Conservation (phyloP, 2,329 filamentous ascomycete species). For the Ceratocystis eucalypticola region DNA sequence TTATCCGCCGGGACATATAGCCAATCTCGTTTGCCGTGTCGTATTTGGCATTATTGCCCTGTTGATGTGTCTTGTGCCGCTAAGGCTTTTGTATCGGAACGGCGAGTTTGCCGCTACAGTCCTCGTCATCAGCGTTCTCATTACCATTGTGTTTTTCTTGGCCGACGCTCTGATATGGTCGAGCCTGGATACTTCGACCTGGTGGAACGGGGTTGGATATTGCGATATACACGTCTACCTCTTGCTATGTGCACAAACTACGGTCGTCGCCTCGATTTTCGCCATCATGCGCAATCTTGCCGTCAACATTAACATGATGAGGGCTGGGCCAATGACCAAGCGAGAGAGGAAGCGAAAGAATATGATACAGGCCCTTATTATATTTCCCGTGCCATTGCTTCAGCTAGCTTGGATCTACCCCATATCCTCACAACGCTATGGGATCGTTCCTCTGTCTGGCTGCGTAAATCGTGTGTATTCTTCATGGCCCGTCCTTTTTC, state of each 20-base stretch:
- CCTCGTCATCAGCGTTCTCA: conserved; percentile 34
- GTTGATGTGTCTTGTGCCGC: conserved; percentile 36
- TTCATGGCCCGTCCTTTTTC: conserved; percentile 38
- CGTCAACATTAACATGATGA: conserved; percentile 34
- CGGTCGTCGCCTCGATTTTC: conserved; percentile 39
- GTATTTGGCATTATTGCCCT: conserved; percentile 34
- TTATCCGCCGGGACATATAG: conserved; percentile 22
- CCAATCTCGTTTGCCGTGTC: conserved; percentile 39
- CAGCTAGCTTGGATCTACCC: conserved; percentile 38
- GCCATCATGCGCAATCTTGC: conserved; percentile 43
- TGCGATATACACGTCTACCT: conserved; percentile 40
- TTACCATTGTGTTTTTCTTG: conserved; percentile 37
- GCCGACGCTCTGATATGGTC: conserved; percentile 42
- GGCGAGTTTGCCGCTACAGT: conserved; percentile 41
- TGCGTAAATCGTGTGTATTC: conserved; percentile 34
- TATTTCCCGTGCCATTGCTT: conserved; percentile 40
- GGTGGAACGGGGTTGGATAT: conserved; percentile 40
- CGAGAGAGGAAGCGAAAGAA: conserved; percentile 32
- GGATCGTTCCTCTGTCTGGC: conserved; percentile 36
- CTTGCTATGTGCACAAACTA: conserved; percentile 34
- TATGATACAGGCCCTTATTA: conserved; percentile 38
- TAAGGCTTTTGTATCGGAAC: conserved; percentile 37
- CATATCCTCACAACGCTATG: conserved; percentile 35
- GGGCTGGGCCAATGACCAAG: conserved; percentile 29
- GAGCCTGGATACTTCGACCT: conserved; percentile 35